phyloP scores from a whole-genome alignment of 2,329 filamentous ascomycete genomes.

The Pseudogymnoascus sp. region DNA sequence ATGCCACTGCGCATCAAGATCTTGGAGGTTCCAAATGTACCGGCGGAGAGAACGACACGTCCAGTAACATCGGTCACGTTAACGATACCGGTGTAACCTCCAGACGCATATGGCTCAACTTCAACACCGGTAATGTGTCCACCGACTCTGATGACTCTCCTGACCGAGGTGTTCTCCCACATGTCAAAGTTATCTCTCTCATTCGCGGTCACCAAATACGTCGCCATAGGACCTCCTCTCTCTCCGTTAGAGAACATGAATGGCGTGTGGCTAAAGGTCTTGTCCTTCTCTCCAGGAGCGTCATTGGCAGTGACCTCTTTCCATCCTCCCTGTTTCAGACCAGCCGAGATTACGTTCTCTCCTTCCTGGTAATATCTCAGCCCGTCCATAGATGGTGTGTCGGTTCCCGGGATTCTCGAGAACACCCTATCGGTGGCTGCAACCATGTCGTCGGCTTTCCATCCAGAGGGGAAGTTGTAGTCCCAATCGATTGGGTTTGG shows the following conservation, averaged over 20 bases:
- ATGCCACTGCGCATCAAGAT: slow-evolving; percentile 57
- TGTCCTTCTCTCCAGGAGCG: slow-evolving; percentile 55
- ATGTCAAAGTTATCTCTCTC: slow-evolving; percentile 57
- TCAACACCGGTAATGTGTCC: slow-evolving; percentile 59
- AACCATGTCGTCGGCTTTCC: slow-evolving; percentile 57
- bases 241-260: slow-evolving; percentile 60
- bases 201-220: slow-evolving; percentile 58
- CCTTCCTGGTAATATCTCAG: slow-evolving; percentile 58
- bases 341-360: slow-evolving; percentile 51
- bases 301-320: slow-evolving; percentile 36
- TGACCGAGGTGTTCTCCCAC: slow-evolving; percentile 56
- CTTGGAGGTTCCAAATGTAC: neutral
- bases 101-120: slow-evolving; percentile 47
- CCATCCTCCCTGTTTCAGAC: slow-evolving; percentile 43
- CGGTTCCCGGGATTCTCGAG: slow-evolving; percentile 60
- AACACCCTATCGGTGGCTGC: slow-evolving; percentile 55
- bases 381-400: slow-evolving; percentile 56
- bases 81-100: slow-evolving; percentile 49
- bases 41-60: slow-evolving; percentile 8
- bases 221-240: slow-evolving; percentile 60
- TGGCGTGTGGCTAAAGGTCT: slow-evolving; percentile 53
- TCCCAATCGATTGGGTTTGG: slow-evolving; percentile 61
- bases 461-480: slow-evolving; percentile 59
- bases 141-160: slow-evolving; percentile 55
- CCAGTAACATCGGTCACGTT: slow-evolving; percentile 33